Base-by-base conservation (phyloP, 768 basidiomycete genomes). In the Calocera cornea region DNA sequence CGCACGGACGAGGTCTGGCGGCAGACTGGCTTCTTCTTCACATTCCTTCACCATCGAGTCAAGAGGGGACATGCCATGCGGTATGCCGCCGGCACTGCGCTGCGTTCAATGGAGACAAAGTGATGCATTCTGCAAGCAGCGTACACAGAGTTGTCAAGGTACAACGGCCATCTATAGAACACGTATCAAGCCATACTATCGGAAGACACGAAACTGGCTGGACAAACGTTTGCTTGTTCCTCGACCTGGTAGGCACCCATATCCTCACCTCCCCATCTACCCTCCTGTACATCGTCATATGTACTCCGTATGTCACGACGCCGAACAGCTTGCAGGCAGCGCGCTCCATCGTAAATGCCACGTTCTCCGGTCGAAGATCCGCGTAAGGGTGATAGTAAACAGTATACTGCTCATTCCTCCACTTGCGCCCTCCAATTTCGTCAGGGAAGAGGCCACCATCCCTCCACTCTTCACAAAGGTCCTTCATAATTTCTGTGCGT, bases 261-360 rank as follows among this genome's bases (percentile, higher is more conserved):
- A 97, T 78, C 68, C 78, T 81, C 73, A 88, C 75, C 67, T 41
- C 80, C 2, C 54, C 54, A 27, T 60, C 31, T 10, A 60, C 54
- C 70, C 83, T 80, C 47, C 84, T 81, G 73, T 85, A 92, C 65
- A 87, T 83, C 22, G 85, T 90, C 86, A 95, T 84, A 75, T 98
- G 97, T 1, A 95, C 89, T 0, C 97, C 95, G 72, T 90, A 94
- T 0, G 95, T 97, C 65, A 91, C 82, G 7, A 95, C 76, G 1
- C 95, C 94, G 72, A 98, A 97, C 36, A 98, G 78, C 0, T 88
- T 83, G 74, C 90, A 92, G 1, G 92, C 93, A 0, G 90, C 82
- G 41, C 95, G 83, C 76, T 98, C 97, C 83, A 98, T 84, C 75
- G 86, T 83, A 76, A 98, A 97, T 24, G 84, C 90, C 68, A 82